A percentile compares a stretch with the other conserved stretches of the same genome.
These are phyloP conservation scores for Saccharum hybrid DNA, from an alignment of 202 grass and related monocot genomes.

Conservation along the genomic window DNA sequence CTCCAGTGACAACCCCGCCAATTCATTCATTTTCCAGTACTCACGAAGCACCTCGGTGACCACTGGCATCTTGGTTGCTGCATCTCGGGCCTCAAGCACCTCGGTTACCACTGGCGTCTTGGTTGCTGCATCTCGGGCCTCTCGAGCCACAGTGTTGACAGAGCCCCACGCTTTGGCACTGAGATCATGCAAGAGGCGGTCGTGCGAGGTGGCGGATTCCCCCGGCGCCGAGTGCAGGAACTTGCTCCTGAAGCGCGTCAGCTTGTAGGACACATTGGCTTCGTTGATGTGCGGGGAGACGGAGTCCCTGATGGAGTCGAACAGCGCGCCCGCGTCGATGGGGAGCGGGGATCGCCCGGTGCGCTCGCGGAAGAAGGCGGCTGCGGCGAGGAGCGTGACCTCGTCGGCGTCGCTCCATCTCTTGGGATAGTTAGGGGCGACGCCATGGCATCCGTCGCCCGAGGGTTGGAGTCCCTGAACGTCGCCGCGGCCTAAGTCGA, in stretches of 20 bases:
- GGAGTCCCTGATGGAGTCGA: constrained; percentile 38
- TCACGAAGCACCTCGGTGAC: constrained; percentile 52
- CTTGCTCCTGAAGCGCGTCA: constrained; percentile 50
- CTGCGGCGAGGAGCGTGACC: constrained; percentile 51
- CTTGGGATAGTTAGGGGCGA: background rate
- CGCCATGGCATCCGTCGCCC: constrained; percentile 19
- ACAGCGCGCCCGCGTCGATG: constrained; percentile 32
- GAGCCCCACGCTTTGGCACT: constrained; percentile 54
- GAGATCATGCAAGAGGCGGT: constrained; percentile 53
- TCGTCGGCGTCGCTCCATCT: constrained; percentile 56
- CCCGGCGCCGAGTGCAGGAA: constrained; percentile 11
- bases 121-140: constrained; percentile 42
- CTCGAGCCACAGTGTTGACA: background rate
- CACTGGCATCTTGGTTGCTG: constrained; percentile 26
- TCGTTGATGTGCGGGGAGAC: constrained; percentile 35
- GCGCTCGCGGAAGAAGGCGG: constrained; percentile 54
- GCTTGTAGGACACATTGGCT: constrained; percentile 47
- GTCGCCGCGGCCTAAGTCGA: background rate
- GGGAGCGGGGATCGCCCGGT: constrained; percentile 34
- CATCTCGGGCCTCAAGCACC: too few species aligned
- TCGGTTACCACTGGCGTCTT: constrained; percentile 14
- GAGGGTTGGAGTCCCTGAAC: background rate
- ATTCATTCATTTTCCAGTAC: constrained; percentile 57
- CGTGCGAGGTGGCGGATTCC: constrained; percentile 41
- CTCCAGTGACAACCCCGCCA: constrained; percentile 47